These are phyloP conservation scores for Acanthochlamys bracteata DNA, from an alignment of 106 monocot genomes.

Conservation along the genomic window DNA sequence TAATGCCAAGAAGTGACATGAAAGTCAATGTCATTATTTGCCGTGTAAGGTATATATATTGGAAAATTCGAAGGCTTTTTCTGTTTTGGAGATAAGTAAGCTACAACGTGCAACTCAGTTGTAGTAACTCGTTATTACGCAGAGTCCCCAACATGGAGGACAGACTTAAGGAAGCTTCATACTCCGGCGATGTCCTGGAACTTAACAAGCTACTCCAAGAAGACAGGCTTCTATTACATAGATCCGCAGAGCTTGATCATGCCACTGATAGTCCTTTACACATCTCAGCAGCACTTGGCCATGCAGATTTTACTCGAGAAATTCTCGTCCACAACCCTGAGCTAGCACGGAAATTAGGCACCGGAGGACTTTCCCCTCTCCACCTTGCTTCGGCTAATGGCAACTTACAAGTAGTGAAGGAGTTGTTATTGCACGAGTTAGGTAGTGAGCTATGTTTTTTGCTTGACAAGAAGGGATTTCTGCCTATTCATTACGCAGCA, in stretches of 20 bases:
- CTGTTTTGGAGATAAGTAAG: too few relatives aligned
- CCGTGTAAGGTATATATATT: too few relatives aligned
- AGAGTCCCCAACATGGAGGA: conserved; percentile 2
- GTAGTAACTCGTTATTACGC: too few relatives aligned
- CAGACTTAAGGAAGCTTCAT: conserved; percentile 18
- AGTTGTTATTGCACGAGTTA: conserved; percentile 1
- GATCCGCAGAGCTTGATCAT: background rate
- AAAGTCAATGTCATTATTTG: too few relatives aligned
- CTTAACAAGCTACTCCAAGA: conserved; percentile 12
- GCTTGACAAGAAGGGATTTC: conserved; percentile 14
- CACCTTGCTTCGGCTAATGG: conserved; percentile 24
- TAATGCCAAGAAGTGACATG: too few relatives aligned
- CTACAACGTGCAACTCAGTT: too few relatives aligned
- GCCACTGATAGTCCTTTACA: conserved; percentile 19
- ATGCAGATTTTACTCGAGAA: conserved; percentile 8
- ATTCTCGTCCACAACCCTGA: conserved; percentile 5
- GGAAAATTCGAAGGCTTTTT: too few relatives aligned
- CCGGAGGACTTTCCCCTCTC: conserved; percentile 10
- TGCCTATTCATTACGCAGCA: conserved; percentile 15
- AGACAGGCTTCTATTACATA: conserved; percentile 19
- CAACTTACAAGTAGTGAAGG: conserved; percentile 12
- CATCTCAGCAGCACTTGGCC: conserved; percentile 19
- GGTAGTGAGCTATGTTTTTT: conserved; percentile 6
- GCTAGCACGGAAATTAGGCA: conserved; percentile 1
- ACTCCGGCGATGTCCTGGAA: conserved; percentile 8